Base-by-base conservation (phyloP, 129 eudicot species). In the Lonicera japonica region DNA sequence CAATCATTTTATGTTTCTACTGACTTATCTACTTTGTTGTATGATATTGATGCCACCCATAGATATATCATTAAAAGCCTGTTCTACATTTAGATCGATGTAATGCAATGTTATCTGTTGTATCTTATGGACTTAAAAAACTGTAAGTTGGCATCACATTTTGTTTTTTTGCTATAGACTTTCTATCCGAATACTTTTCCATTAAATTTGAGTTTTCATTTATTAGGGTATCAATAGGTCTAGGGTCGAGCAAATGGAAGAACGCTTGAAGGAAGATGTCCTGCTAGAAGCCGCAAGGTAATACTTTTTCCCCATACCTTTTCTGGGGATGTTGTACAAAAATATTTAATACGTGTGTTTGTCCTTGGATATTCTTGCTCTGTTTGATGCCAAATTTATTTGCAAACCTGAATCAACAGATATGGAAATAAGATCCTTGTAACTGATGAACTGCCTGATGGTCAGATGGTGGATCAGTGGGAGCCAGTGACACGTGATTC, bases 381-480 rank as follows among this genome's bases (percentile, higher is more conserved):
- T 38, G 21, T 24, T 61, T 46, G 0, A 54, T 4, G 20, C 12
- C 36, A 47, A 25, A 58, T 56, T 73, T 45, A 39, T 56, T 45
- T 70, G 36, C 60, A 67, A 67, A 43, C 56, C 41, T 64, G 64
- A 63, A 58, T 50, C 54, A 64, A 72, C 82, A 92, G 98, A 74
- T 92, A 92, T 62, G 98, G 88, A 66, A 92, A 85, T 76, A 92
- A 87, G 83, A 87, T 92, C 79, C 96, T 92, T 54, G 98, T 92
- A 34, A 92, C 98, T 24, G 98, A 92, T 75, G 98, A 92, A 77
- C 78, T 92, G 45, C 98, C 98, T 38, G 96, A 87, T 78, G 98
- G 98, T 73, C 98, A 92, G 64, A 92, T 92, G 98, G 98, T 92
- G 71, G 98, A 92, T 74, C 96, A 92, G 60, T 92, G 98, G 98